A percentile compares a stretch with the other conserved stretches of the same genome.
phyloP scores from a whole-genome alignment of 805 yeast genomes.

The Pichia ethanolica region DNA sequence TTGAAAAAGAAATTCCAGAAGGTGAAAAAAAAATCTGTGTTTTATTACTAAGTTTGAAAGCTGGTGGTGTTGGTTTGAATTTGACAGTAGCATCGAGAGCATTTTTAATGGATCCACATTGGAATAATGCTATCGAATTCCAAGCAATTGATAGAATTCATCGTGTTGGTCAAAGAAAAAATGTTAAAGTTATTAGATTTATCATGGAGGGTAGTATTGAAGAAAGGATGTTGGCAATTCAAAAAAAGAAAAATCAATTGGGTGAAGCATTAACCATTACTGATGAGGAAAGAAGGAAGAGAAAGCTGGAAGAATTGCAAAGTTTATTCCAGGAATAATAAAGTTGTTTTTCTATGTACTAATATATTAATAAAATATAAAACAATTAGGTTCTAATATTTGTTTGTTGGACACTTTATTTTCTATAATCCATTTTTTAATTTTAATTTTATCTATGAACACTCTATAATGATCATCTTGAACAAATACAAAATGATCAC shows the following conservation, averaged over 20 bases:
- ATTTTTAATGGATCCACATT: slow-evolving; percentile 94
- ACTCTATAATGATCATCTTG: slow-evolving; percentile 21
- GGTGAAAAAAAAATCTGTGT: slow-evolving; percentile 32
- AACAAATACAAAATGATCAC: slow-evolving; percentile 16
- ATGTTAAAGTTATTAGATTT: slow-evolving; percentile 71
- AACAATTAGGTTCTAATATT: slow-evolving; percentile 14
- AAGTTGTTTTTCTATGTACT: neutral
- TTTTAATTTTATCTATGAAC: slow-evolving; percentile 17
- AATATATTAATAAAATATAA: slow-evolving; percentile 24
- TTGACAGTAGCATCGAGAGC: slow-evolving; percentile 80
- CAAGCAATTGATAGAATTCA: slow-evolving; percentile 91
- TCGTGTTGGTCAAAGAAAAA: slow-evolving; percentile 74
- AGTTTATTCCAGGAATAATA: slow-evolving; percentile 46
- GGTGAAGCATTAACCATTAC: slow-evolving; percentile 75
- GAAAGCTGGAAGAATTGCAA: slow-evolving; percentile 67
- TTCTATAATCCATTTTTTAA: slow-evolving; percentile 24
- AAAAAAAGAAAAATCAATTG: slow-evolving; percentile 71
- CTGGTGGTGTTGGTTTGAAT: slow-evolving; percentile 93
- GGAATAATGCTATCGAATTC: slow-evolving; percentile 88
- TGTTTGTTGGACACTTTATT: slow-evolving; percentile 16
- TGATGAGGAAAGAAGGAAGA: slow-evolving; percentile 65
- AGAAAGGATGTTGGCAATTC: slow-evolving; percentile 80
- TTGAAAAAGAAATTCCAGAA: slow-evolving; percentile 26
- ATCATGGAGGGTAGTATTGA: slow-evolving; percentile 80
- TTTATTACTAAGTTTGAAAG: slow-evolving; percentile 68